phyloP scores from a whole-genome alignment of 371 early-diverging fungal species.

The Mucor racemosus region DNA sequence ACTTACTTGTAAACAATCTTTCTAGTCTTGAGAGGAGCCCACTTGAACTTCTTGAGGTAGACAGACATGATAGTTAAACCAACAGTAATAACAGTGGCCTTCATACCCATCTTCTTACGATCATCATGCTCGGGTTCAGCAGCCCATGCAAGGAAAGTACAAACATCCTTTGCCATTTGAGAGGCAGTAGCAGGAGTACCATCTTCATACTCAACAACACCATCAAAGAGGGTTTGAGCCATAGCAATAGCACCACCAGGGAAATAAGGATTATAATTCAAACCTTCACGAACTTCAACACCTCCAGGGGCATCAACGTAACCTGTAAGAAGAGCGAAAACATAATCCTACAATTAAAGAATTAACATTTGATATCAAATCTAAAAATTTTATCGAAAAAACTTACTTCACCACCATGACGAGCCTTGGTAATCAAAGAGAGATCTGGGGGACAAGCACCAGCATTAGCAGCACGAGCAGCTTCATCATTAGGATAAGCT shows the following conservation, averaged over 20 bases:
- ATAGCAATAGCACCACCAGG: constrained; percentile 98
- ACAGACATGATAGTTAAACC: constrained; percentile 67
- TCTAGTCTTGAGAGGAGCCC: constrained; percentile 79
- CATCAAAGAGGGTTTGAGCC: constrained; percentile 95
- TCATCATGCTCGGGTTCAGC: constrained; percentile 97
- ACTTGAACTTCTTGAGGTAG: constrained; percentile 84
- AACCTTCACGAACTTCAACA: constrained; percentile 92
- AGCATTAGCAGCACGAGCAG: constrained; percentile 95
- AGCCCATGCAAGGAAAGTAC: constrained; percentile 93
- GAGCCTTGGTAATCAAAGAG: constrained; percentile 93
- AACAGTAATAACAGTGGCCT: constrained; percentile 75
- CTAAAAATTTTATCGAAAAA: not conserved
- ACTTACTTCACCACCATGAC: constrained; percentile 89
- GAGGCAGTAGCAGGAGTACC: constrained; percentile 96
- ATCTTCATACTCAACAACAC: constrained; percentile 96
- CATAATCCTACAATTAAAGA: constrained; percentile 75
- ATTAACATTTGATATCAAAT: not conserved
- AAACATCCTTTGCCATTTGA: constrained; percentile 98
- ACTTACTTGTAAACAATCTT: constrained; percentile 78
- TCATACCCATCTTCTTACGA: constrained; percentile 95
- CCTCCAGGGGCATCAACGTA: constrained; percentile 97
- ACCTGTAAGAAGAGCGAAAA: constrained; percentile 94
- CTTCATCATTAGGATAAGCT: constrained; percentile 96
- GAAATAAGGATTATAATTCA: constrained; percentile 99
- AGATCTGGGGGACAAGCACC: constrained; percentile 98